Conservation (phyloP, 805 yeast species). For the Zygoascus flipseniorum region DNA sequence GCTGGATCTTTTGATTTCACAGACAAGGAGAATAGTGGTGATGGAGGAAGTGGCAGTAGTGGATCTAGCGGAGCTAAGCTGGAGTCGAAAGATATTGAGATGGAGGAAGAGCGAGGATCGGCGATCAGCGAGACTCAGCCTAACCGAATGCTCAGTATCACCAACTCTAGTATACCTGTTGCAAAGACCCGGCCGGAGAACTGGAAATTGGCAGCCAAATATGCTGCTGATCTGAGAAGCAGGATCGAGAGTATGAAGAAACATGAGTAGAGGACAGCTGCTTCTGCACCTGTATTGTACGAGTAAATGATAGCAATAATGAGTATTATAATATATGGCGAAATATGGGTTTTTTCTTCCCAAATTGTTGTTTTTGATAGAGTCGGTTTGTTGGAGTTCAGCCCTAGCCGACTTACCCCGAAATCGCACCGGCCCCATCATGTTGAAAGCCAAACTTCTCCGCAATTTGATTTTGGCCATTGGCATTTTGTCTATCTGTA, state of each 20-base stretch:
- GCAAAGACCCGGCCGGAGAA: conserved; percentile 32
- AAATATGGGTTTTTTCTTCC: no score
- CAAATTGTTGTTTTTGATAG: no score
- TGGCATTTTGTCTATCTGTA: background rate
- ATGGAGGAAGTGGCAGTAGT: background rate
- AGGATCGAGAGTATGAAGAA: conserved; percentile 79
- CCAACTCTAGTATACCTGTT: conserved; percentile 17
- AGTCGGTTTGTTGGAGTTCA: no score
- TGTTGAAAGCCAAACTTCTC: background rate
- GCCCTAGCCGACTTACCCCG: background rate
- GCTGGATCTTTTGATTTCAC: background rate
- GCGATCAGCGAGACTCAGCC: background rate
- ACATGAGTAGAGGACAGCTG: background rate
- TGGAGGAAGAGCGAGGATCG: background rate
- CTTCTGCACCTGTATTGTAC: background rate
- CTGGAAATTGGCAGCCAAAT: conserved; percentile 88
- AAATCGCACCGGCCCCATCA: background rate
- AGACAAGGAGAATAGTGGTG: background rate
- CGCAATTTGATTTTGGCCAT: background rate
- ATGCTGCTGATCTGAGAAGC: conserved; percentile 75
- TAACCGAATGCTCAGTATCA: background rate
- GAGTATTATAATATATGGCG: background rate
- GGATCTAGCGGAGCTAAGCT: background rate
- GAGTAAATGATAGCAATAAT: background rate
- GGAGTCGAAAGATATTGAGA: background rate